phyloP scores from a whole-genome alignment of 2,329 filamentous ascomycete species.

The Diaporthe sp. region DNA sequence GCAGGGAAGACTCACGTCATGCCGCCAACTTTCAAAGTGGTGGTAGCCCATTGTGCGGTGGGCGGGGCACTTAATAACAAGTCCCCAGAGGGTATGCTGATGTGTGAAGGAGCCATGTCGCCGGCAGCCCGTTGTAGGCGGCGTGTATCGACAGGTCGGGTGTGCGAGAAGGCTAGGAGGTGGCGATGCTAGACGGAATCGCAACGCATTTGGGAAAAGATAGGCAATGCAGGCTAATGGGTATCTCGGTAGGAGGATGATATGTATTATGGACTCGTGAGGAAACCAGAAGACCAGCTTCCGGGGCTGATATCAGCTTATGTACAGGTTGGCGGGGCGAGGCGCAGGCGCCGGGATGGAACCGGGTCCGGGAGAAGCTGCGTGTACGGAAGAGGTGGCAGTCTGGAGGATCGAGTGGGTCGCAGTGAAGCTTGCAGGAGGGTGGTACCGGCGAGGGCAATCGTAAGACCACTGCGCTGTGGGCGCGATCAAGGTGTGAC shows the following conservation, averaged over 20 bases:
- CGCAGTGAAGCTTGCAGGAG: conserved; percentile 24
- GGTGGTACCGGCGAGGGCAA: conserved; percentile 24
- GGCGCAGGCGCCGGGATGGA: not conserved
- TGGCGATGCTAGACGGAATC: conserved; percentile 31
- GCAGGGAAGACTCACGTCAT: conserved; percentile 73
- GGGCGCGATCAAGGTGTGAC: conserved; percentile 10
- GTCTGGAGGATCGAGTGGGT: conserved; percentile 11
- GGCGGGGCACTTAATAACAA: conserved; percentile 52
- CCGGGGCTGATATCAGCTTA: conserved; percentile 39
- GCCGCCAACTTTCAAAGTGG: conserved; percentile 90
- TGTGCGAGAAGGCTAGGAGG: not conserved
- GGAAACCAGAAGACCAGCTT: conserved; percentile 41
- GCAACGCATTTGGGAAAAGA: conserved; percentile 29
- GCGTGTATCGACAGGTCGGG: not conserved
- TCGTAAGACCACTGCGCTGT: conserved; percentile 10
- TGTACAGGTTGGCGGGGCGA: conserved; percentile 31
- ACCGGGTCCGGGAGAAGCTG: not conserved
- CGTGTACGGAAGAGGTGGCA: not conserved
- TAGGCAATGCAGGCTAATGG: conserved; percentile 5
- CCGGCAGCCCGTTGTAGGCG: not conserved
- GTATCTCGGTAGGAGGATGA: conserved; percentile 15
- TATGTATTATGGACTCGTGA: conserved; percentile 28
- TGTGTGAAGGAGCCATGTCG: conserved; percentile 65
- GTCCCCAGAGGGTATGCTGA: conserved; percentile 61
- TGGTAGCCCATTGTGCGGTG: conserved; percentile 83